Conservation (phyloP, 495 filamentous ascomycete genomes). For the Daldinia vernicosa region DNA sequence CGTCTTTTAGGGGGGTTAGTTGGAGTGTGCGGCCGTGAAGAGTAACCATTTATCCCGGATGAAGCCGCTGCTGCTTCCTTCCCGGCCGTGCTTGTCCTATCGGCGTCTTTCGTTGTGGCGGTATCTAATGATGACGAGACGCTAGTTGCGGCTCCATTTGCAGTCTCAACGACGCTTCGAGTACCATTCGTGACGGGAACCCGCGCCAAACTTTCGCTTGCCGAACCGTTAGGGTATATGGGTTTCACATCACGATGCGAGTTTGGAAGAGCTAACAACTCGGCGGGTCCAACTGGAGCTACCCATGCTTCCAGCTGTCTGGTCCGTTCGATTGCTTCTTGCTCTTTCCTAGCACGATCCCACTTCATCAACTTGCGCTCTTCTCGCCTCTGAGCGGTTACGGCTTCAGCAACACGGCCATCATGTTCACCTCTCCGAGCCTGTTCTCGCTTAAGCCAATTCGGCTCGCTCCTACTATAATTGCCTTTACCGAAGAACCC, state of each 20-base stretch:
- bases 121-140: not conserved
- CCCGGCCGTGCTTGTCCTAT: not conserved
- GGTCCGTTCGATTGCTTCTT: constrained; percentile 76
- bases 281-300: constrained; percentile 50
- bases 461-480: constrained; percentile 91
- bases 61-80: not conserved
- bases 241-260: constrained; percentile 37
- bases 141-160: constrained; percentile 2
- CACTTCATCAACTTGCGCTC: constrained; percentile 87
- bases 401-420: constrained; percentile 71
- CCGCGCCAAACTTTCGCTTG: not conserved
- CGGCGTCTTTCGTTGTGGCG: not conserved
- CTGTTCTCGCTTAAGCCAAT: constrained; percentile 87
- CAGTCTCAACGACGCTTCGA: not conserved
- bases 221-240: not conserved
- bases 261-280: constrained; percentile 52
- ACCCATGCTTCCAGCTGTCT: constrained; percentile 39
- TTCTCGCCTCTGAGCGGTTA: constrained; percentile 76
- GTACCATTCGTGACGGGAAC: not conserved
- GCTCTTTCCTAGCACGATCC: constrained; percentile 85
- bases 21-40: constrained; percentile 10
- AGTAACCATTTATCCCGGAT: constrained; percentile 13
- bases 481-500: constrained; percentile 96
- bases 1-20: constrained; percentile 46
- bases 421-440: constrained; percentile 68